Conservation (phyloP, 805 yeast species). For the Lipomyces spencermartinsiae region DNA sequence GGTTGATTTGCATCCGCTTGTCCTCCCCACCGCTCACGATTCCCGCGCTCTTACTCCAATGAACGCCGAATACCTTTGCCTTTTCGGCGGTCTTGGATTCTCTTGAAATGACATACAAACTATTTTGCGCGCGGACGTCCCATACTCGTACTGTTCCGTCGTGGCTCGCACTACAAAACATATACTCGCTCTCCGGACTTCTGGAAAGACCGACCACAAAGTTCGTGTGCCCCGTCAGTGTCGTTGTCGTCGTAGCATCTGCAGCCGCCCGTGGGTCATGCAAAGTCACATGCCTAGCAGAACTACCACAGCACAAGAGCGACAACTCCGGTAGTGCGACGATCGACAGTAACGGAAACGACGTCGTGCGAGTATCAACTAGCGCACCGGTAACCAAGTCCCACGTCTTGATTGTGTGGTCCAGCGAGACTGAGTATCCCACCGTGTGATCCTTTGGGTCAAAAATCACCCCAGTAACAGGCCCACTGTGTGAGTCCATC, state of each 20-base stretch:
- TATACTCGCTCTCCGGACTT: constrained; percentile 77
- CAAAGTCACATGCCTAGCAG: constrained; percentile 94
- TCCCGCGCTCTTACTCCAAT: constrained; percentile 81
- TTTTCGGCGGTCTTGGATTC: constrained; percentile 51
- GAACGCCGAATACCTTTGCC: constrained; percentile 81
- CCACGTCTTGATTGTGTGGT: constrained; percentile 96
- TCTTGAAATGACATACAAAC: constrained; percentile 79
- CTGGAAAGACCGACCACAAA: constrained; percentile 82
- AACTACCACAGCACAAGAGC: constrained; percentile 88
- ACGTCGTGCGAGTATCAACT: constrained; percentile 86
- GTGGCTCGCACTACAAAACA: constrained; percentile 91
- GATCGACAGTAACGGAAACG: constrained; percentile 80
- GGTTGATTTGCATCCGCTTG: constrained; percentile 86
- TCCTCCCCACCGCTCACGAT: constrained; percentile 94
- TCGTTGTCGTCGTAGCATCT: constrained; percentile 61
- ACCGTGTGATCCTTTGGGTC: constrained; percentile 77
- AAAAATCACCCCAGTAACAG: constrained; percentile 84
- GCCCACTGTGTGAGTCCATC: constrained; percentile 80
- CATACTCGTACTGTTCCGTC: constrained; percentile 95
- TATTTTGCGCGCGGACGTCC: constrained; percentile 84
- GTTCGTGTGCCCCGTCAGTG: constrained; percentile 87
- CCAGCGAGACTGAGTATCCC: constrained; percentile 93
- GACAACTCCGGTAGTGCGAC: constrained; percentile 69
- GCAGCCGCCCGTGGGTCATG: constrained; percentile 83
- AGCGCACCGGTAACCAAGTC: constrained; percentile 86